Base-by-base conservation (phyloP, 108 stramenopile genomes). In the Fragilaria crotonensis region DNA sequence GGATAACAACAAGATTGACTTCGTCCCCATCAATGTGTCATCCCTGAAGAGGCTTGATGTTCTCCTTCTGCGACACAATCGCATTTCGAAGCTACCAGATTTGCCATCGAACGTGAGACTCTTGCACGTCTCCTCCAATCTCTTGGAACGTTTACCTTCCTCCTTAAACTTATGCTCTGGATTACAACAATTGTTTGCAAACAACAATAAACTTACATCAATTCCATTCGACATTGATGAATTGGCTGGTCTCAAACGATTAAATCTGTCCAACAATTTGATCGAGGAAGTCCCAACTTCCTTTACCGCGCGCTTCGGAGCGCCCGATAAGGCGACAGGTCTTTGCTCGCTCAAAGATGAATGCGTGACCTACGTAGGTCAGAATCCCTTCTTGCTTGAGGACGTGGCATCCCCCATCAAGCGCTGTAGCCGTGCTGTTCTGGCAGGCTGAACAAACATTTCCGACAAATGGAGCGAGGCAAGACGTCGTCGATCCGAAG, bases 91-190 rank as follows among this genome's bases (percentile, higher is more conserved):
- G 45, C 30, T 85, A 19, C 52, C 14, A 5, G 4, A 26, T 14
- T 41, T 81, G 23, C 73, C 76, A 27, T 4, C 33, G 9, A 67
- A 55, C 9, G 48, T 85, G 11, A 26, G 9, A 3, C 50, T 81
- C 25, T 30, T 85, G 18, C 72, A 75, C 44, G 29, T 85, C 19
- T 85, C 84, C 3, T 81, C 80, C 21, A 85, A 85, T 66, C 58
- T 51, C 20, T 52, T 85, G 30, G 48, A 47, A n/a, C n/a, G 23
- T 22, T 33, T 85, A 19, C 72, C 73, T 18, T 48, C 55, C 4
- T 50, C 62, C 0, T 51, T 80, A 29, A 58, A 48, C 0, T 29
- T 63, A 19, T 69, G 57, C 9, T 18, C 63, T 4, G 26, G 60
- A 4, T 63, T 84, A 52, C 60, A 63, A 46, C 66, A 68, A 44